phyloP scores from a whole-genome alignment of 169 alveolate genomes.

The Eimeria maxima region DNA sequence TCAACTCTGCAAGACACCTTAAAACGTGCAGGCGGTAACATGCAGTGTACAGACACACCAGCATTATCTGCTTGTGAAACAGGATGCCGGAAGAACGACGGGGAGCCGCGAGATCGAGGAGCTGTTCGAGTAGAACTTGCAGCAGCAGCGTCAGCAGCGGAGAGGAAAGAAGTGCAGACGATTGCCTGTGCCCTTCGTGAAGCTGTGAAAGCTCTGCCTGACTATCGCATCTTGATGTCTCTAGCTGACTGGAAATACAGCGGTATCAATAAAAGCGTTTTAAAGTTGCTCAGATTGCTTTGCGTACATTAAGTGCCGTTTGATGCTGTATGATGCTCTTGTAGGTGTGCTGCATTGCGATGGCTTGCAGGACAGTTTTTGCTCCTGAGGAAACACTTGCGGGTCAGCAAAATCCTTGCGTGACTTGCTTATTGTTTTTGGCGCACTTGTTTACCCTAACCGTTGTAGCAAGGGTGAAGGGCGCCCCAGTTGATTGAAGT shows the following conservation, averaged over 20 bases:
- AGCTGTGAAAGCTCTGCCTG: conserved; percentile 1
- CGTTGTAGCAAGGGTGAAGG: no score
- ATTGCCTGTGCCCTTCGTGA: neutral
- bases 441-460: no score
- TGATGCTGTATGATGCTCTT: neutral
- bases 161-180: neutral
- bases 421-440: no score
- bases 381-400: neutral
- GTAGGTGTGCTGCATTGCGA: neutral
- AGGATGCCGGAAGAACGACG: conserved; percentile 45
- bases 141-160: conserved; percentile 26
- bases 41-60: neutral
- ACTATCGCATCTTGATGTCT: conserved; percentile 40
- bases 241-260: conserved; percentile 80
- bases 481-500: neutral
- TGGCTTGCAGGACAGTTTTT: conserved; percentile 29
- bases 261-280: neutral
- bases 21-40: neutral
- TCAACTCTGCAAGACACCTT: no score
- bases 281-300: neutral
- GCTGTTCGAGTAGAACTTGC: neutral
- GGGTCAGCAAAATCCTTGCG: neutral
- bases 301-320: neutral
- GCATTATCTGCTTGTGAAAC: neutral
- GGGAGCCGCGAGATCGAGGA: conserved; percentile 3